Evolutionary conservation across 2,329 filamentous ascomycete species (phyloP), one percentile per base, ranked within the genome.

Genomic region (Trichoderma polysporum): DNA sequence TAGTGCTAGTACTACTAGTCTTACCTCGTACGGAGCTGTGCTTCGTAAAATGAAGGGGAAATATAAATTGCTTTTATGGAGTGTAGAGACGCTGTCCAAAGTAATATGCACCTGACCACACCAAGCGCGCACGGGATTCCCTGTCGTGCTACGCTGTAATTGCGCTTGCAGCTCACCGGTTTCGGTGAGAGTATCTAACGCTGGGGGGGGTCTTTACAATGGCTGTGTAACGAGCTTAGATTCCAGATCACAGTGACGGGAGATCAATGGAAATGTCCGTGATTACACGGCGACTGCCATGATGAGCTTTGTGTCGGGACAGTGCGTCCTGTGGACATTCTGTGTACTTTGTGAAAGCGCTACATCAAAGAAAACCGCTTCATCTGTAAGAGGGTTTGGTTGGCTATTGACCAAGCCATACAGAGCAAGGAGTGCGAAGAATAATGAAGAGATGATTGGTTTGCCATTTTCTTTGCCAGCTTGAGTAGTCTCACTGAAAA

Each of bases 101-200:
- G n/a, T n/a, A 45, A 49, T 60, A 60, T 61, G 58, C 58, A 61
- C 31, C 39, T 61, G 58, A 61, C 45, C 58, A 61, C 22, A 19
- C 41, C n/a, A 22, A 22, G 41, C 41, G 27, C 27, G 25, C 60
- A 54, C 22, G 31, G 53, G 33, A 54, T 63, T 54, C n/a, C 60
- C 49, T 63, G 60, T n/a, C 37, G 60, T 63, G 60, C 37, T 41
- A 63, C 60, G 37, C 60, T 45, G 19, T 31, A 45, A 22, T 45
- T 53, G 60, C 49, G 37, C 60, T 63, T 63, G 35, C 60, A 54
- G 49, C 29, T 63, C 60, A 63, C 60, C 60, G 60, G 19, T n/a
- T 7, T 15, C 60, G 60, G 60, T 63, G 60, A 63, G 49, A 10
- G 47, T 17, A n/a, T 41, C 8, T 19, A 15, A 27, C 4, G n/a